These are phyloP conservation scores for Picochlorum sp. DNA, from an alignment of 139 green algal genomes.

Conservation along the genomic window DNA sequence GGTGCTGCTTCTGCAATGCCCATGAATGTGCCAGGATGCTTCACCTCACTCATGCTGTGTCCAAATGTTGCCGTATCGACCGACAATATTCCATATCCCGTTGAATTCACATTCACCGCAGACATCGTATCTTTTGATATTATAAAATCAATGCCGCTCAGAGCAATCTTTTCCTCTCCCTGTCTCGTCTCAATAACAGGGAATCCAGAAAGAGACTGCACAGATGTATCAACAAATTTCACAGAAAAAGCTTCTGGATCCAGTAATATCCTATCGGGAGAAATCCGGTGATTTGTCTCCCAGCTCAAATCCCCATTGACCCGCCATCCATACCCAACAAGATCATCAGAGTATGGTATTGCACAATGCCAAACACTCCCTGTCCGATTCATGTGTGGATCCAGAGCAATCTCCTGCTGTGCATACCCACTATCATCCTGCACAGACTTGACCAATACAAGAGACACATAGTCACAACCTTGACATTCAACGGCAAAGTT, in stretches of 20 bases:
- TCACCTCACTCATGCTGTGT: neutral
- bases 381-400: slow-evolving; percentile 42
- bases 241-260: slow-evolving; percentile 35
- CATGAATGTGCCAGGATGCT: slow-evolving; percentile 50
- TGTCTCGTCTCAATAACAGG: neutral
- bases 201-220: slow-evolving; percentile 22
- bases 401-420: slow-evolving; percentile 41
- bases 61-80: slow-evolving; percentile 53
- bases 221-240: slow-evolving; percentile 33
- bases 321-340: slow-evolving; percentile 53
- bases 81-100: slow-evolving; percentile 34
- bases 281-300: slow-evolving; percentile 40
- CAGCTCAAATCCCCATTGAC: slow-evolving; percentile 47
- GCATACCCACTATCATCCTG: slow-evolving; percentile 2
- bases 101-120: neutral
- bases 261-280: slow-evolving; percentile 52
- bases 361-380: slow-evolving; percentile 55
- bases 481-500: slow-evolving; percentile 58
- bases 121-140: slow-evolving; percentile 7
- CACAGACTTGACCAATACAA: slow-evolving; percentile 36
- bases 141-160: slow-evolving; percentile 12
- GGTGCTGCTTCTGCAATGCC: slow-evolving; percentile 42
- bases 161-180: neutral
- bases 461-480: slow-evolving; percentile 38
- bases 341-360: slow-evolving; percentile 23